phyloP scores from a whole-genome alignment of 192 early-diverging fungal genomes.

The Pilaira anomala region DNA sequence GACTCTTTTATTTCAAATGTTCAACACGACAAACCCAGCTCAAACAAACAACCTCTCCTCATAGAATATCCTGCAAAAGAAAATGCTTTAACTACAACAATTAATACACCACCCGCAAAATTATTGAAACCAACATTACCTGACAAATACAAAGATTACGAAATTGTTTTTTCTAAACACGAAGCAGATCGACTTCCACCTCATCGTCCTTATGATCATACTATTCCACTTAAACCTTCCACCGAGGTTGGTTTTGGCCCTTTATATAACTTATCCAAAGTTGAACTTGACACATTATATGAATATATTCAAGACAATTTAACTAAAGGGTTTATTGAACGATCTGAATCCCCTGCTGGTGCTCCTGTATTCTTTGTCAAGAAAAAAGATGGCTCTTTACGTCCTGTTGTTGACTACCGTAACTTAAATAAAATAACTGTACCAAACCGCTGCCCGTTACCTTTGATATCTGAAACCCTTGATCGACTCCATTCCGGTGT shows the following conservation, averaged over 20 bases:
- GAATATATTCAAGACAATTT: conserved; percentile 11
- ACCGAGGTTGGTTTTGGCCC: neutral
- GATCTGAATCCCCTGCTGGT: conserved; percentile 27
- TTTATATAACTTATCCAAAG: conserved; percentile 4
- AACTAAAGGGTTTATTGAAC: conserved; percentile 5
- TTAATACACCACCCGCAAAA: too few relatives aligned
- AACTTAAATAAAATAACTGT: conserved; percentile 42
- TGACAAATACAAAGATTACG: too few relatives aligned
- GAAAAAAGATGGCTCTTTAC: conserved; percentile 43
- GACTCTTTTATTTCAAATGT: too few relatives aligned
- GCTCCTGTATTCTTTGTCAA: conserved; percentile 44
- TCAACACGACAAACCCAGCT: too few relatives aligned
- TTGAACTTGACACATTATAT: neutral
- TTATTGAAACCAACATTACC: too few relatives aligned
- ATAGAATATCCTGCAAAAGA: too few relatives aligned
- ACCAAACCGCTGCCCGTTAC: conserved; percentile 39
- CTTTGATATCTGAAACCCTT: conserved; percentile 37
- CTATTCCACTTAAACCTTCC: too few relatives aligned
- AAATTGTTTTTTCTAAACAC: too few relatives aligned
- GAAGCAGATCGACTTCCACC: too few relatives aligned
- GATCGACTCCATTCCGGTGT: conserved; percentile 9
- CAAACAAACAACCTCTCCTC: too few relatives aligned
- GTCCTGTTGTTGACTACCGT: conserved; percentile 39
- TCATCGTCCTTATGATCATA: too few relatives aligned
- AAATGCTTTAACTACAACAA: too few relatives aligned